Percentiles rank a stretch among this genome's conserved stretches.
Conservation (phyloP, 1,139 yeast genomes). For the Starmera stellimalicola region DNA sequence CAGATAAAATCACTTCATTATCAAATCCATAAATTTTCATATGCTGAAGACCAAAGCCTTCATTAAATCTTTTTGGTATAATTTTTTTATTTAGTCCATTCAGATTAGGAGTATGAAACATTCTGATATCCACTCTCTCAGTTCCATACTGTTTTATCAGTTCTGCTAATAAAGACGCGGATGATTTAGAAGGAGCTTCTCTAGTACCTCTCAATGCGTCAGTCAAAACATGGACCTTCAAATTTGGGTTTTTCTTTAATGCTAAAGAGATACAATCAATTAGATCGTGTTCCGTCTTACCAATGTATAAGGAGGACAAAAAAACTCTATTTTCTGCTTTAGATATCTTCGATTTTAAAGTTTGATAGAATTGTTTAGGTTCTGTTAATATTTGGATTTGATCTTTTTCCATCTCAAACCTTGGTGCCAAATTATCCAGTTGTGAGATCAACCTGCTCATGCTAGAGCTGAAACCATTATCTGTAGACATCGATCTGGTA, state of each 20-base stretch:
- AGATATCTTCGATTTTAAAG: constrained; percentile 46
- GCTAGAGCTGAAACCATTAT: constrained; percentile 35
- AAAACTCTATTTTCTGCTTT: constrained; percentile 56
- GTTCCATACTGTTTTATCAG: constrained; percentile 55
- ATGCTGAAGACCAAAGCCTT: constrained; percentile 89
- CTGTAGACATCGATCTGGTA: background rate
- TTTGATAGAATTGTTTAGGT: constrained; percentile 63
- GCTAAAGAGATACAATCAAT: constrained; percentile 53
- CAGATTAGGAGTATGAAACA: constrained; percentile 87
- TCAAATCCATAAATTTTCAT: constrained; percentile 97
- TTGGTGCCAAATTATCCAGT: constrained; percentile 58
- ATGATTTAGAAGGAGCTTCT: constrained; percentile 72
- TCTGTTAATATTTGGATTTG: constrained; percentile 54
- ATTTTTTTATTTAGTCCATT: constrained; percentile 54
- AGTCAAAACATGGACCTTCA: constrained; percentile 64
- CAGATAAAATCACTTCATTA: constrained; percentile 77
- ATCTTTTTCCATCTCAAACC: constrained; percentile 50
- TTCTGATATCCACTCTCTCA: constrained; percentile 65
- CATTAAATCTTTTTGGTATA: constrained; percentile 80
- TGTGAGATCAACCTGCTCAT: constrained; percentile 42
- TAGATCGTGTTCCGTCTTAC: constrained; percentile 71
- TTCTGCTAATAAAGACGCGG: constrained; percentile 67
- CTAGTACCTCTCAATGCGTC: constrained; percentile 93
- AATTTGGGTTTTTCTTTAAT: constrained; percentile 43
- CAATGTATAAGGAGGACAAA: constrained; percentile 79